These are phyloP conservation scores for Telopea speciosissima DNA, from an alignment of 177 flowering plant genomes.

Conservation along the genomic window DNA sequence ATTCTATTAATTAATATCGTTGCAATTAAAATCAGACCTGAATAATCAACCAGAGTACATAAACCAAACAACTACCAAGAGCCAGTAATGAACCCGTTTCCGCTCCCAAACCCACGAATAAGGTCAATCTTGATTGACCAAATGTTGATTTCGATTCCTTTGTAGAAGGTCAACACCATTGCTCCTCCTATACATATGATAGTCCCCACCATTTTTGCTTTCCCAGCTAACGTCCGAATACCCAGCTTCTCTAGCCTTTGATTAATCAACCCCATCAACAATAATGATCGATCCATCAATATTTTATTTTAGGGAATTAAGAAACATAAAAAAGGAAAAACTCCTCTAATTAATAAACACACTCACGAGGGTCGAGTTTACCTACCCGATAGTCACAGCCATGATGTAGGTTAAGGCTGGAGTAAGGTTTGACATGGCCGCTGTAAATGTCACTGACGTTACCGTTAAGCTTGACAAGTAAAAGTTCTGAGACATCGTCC, in stretches of 20 bases:
- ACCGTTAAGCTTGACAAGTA: not conserved
- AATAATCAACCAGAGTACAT: constrained; percentile 39
- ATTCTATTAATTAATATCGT: not conserved
- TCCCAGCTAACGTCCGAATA: constrained; percentile 20
- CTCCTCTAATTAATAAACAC: too few species aligned
- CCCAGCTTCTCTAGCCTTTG: constrained; percentile 33
- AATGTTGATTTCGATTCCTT: constrained; percentile 32
- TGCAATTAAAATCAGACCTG: constrained; percentile 42
- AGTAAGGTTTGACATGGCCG: not conserved
- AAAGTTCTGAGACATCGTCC: constrained; percentile 18
- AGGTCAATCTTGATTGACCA: constrained; percentile 32
- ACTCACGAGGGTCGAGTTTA: too few species aligned
- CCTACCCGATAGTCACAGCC: not conserved
- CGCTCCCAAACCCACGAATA: constrained; percentile 3
- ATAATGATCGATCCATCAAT: too few species aligned
- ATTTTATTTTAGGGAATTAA: too few species aligned
- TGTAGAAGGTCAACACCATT: constrained; percentile 51
- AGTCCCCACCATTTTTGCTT: constrained; percentile 47
- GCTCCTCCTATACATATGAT: constrained; percentile 45
- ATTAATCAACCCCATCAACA: not conserved
- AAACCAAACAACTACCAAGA: constrained; percentile 28
- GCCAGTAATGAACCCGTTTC: constrained; percentile 39
- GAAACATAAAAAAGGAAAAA: too few species aligned
- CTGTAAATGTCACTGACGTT: not conserved
- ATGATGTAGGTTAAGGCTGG: not conserved